A percentile compares a stretch with the other conserved stretches of the same genome.
Conservation (phyloP, 75 land plant species). For the Picea sitchensis region DNA sequence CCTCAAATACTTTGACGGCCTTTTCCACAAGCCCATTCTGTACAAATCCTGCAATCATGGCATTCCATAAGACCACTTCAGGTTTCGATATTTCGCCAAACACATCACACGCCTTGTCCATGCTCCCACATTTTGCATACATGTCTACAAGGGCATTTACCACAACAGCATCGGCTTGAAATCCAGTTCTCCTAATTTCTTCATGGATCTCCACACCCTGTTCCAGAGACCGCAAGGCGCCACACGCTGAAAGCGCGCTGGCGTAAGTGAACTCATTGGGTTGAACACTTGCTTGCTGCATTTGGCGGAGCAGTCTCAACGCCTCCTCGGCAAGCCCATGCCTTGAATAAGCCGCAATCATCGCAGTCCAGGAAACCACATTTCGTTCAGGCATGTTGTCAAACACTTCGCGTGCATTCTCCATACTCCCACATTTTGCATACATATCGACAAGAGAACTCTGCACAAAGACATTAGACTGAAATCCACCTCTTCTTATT, state of each 20-base stretch:
- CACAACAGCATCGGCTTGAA: slow-evolving; percentile 39
- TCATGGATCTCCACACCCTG: slow-evolving; percentile 55
- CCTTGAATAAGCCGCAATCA: slow-evolving; percentile 5
- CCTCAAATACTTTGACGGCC: slow-evolving; percentile 37
- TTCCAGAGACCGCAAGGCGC: slow-evolving; percentile 37
- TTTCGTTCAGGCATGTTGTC: background rate
- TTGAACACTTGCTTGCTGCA: slow-evolving; percentile 35
- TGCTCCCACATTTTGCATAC: slow-evolving; percentile 65
- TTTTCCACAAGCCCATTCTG: slow-evolving; percentile 46
- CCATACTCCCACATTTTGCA: background rate
- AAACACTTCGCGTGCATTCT: background rate
- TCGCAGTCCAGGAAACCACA: slow-evolving; percentile 1
- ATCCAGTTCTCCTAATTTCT: slow-evolving; percentile 29
- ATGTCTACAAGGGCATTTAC: slow-evolving; percentile 51
- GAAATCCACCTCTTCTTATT: background rate
- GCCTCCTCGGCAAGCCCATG: slow-evolving; percentile 21
- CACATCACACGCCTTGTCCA: slow-evolving; percentile 36
- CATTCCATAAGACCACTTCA: slow-evolving; percentile 46
- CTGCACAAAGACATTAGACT: background rate
- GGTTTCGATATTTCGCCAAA: slow-evolving; percentile 47
- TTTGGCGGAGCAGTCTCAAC: slow-evolving; percentile 34
- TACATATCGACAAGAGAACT: slow-evolving; percentile 7
- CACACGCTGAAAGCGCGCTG: slow-evolving; percentile 52
- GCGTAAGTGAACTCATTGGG: slow-evolving; percentile 59
- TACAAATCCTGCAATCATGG: slow-evolving; percentile 56